Base-by-base conservation (phyloP, 1,284 basidiomycete species). In the Taiwanofungus camphoratus region DNA sequence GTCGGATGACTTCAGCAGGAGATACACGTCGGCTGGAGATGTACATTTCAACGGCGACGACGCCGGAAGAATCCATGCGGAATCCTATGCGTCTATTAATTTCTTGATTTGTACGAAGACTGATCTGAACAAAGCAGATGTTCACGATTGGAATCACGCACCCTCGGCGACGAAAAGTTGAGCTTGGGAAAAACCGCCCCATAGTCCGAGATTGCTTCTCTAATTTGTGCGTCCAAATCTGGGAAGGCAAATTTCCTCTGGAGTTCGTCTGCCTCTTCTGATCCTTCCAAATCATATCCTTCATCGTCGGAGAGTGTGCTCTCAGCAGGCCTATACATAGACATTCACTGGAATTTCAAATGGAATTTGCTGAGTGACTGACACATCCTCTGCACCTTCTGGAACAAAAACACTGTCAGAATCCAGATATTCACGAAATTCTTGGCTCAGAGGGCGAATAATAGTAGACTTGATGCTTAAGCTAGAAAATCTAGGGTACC, bases 171-270 rank as follows among this genome's bases (percentile, higher is more conserved):
- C 3, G 92, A 91, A 68, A 93, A 95, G 58, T 95, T 96, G 39
- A 96, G 76, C 62, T 99, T 99, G 0, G 95, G 93, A 57, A 99
- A 98, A 6, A 96, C 85, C 3, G 87, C 82, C 2, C 79, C 86
- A 51, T 92, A 94, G 45, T 77, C 66, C 20, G 65, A 55, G 11
- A 98, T 70, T n/a, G 75, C 77, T 6, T 67, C 59, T 36, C 88
- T 69, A 50, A 98, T 94, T 48, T 71, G 69, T 5, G 67, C 64
- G 56, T 94, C 92, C 15, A 97, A 66, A 43, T 82, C 80, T 0
- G 91, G 89, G 62, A 88, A 92, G 1, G 82, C 69, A 53, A 77
- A 85, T 36, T 52, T 65, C 35, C 55, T 62, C 42, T 54, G 58
- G 3, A 64, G 62, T 13, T 68, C 67, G 9, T 70, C 65, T 21